Conservation (phyloP, 2,329 filamentous ascomycete genomes). For the Ilyonectria mors-panacis region DNA sequence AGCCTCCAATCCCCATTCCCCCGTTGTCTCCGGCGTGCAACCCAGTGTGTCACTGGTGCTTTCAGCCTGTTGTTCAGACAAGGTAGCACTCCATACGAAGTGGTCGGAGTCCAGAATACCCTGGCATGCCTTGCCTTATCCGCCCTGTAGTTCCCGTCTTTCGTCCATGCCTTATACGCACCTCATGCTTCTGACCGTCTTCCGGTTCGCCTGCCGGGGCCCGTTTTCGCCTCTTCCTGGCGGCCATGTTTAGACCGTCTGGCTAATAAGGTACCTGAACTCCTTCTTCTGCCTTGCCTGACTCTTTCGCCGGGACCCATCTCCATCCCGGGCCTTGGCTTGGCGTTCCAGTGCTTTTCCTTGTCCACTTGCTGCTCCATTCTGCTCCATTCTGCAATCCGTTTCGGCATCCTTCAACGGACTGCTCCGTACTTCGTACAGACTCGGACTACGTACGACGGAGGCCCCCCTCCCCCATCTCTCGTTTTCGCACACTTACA, state of each 20-base stretch:
- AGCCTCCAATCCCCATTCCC: not conserved
- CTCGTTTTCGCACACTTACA: not conserved
- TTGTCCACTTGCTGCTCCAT: slow-evolving; percentile 5
- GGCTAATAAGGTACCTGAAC: slow-evolving; percentile 18
- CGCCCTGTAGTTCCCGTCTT: not conserved
- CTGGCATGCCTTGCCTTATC: not conserved
- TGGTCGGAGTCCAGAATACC: not conserved
- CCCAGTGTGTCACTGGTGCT: not conserved
- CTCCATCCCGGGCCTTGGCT: slow-evolving; percentile 12
- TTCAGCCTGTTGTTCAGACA: not conserved
- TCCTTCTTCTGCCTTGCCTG: slow-evolving; percentile 11
- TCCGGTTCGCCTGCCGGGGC: slow-evolving; percentile 17
- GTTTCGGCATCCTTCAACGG: slow-evolving; percentile 12
- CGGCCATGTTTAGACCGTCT: slow-evolving; percentile 7
- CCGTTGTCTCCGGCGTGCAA: not conserved
- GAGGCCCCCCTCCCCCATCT: slow-evolving; percentile 3
- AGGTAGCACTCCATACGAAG: not conserved
- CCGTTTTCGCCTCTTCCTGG: slow-evolving; percentile 17
- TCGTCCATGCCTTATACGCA: slow-evolving; percentile 8
- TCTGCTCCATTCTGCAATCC: slow-evolving; percentile 14
- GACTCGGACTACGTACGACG: slow-evolving; percentile 4
- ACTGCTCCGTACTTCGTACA: not conserved
- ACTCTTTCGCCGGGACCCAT: slow-evolving; percentile 19
- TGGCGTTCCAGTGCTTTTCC: slow-evolving; percentile 16
- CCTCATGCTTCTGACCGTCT: slow-evolving; percentile 13